Percentiles rank a stretch among this genome's conserved stretches.
These are phyloP conservation scores for Hyphopichia wangnamkhiaoensis DNA, from an alignment of 1,139 yeast genomes.

Conservation along the genomic window DNA sequence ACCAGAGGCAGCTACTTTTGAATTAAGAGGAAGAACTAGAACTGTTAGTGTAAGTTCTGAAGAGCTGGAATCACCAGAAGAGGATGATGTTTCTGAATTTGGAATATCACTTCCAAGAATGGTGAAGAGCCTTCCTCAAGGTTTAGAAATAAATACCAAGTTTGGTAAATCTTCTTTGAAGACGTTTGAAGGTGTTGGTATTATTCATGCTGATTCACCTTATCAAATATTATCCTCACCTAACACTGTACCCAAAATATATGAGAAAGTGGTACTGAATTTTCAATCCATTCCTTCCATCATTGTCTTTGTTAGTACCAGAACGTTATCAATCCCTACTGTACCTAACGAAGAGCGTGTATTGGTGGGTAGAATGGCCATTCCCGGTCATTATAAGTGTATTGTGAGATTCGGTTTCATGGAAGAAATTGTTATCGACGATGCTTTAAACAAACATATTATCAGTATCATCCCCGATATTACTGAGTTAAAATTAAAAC, in stretches of 20 bases:
- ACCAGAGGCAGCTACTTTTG: slow-evolving; percentile 24
- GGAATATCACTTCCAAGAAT: slow-evolving; percentile 4
- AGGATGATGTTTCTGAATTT: neutral
- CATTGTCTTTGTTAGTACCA: slow-evolving; percentile 42
- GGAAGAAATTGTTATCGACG: slow-evolving; percentile 37
- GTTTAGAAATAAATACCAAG: slow-evolving; percentile 17
- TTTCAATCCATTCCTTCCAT: slow-evolving; percentile 45
- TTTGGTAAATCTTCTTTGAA: slow-evolving; percentile 22
- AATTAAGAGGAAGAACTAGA: slow-evolving; percentile 9
- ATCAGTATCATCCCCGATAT: slow-evolving; percentile 25
- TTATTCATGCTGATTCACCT: slow-evolving; percentile 38
- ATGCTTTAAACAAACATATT: slow-evolving; percentile 25
- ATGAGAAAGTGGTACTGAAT: slow-evolving; percentile 32
- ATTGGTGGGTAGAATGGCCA: slow-evolving; percentile 36
- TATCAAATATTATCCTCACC: slow-evolving; percentile 34
- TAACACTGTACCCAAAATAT: slow-evolving; percentile 44
- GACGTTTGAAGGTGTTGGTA: slow-evolving; percentile 38
- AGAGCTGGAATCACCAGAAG: slow-evolving; percentile 1
- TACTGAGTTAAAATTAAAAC: slow-evolving; percentile 8
- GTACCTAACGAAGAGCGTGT: slow-evolving; percentile 40
- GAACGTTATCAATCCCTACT: slow-evolving; percentile 43
- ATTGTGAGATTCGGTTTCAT: slow-evolving; percentile 48
- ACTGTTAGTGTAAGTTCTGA: slow-evolving; percentile 5
- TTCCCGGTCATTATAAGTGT: slow-evolving; percentile 49
- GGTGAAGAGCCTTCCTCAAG: neutral